Conservation (phyloP, 1,139 yeast species). For the Diutina scorzettiae region DNA sequence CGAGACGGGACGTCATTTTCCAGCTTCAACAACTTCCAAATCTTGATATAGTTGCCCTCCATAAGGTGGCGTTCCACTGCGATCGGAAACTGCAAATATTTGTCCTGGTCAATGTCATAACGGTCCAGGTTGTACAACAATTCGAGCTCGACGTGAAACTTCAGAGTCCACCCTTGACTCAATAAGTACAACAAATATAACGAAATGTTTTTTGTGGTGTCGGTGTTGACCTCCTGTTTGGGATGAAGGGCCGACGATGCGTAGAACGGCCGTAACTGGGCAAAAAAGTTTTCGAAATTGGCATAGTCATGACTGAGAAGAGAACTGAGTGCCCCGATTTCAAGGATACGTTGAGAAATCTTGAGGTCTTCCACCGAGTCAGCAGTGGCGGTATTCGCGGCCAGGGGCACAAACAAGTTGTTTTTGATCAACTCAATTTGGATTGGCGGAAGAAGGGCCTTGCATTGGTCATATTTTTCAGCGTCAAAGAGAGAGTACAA, state of each 20-base stretch:
- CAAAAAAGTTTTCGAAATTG: constrained; percentile 58
- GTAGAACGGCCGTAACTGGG: constrained; percentile 73
- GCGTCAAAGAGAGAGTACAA: constrained; percentile 52
- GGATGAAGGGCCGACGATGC: constrained; percentile 31
- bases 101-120: constrained; percentile 34
- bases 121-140: constrained; percentile 41
- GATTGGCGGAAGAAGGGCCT: constrained; percentile 52
- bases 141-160: constrained; percentile 85
- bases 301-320: constrained; percentile 52
- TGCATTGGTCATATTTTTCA: constrained; percentile 50
- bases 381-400: constrained; percentile 22
- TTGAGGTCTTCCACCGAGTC: constrained; percentile 53
- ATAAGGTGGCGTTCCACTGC: constrained; percentile 85
- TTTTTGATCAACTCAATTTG: constrained; percentile 72
- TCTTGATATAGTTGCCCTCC: constrained; percentile 94
- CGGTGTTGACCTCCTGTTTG: constrained; percentile 39
- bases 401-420: constrained; percentile 63
- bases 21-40: constrained; percentile 64
- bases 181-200: constrained; percentile 65
- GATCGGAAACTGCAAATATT: constrained; percentile 70
- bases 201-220: constrained; percentile 64
- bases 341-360: constrained; percentile 72
- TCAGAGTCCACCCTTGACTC: constrained; percentile 74
- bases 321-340: constrained; percentile 74
- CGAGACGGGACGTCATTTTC: constrained; percentile 41